Conservation (phyloP, 441 rosid genomes). For the Cnidoscolus chayamansa region DNA sequence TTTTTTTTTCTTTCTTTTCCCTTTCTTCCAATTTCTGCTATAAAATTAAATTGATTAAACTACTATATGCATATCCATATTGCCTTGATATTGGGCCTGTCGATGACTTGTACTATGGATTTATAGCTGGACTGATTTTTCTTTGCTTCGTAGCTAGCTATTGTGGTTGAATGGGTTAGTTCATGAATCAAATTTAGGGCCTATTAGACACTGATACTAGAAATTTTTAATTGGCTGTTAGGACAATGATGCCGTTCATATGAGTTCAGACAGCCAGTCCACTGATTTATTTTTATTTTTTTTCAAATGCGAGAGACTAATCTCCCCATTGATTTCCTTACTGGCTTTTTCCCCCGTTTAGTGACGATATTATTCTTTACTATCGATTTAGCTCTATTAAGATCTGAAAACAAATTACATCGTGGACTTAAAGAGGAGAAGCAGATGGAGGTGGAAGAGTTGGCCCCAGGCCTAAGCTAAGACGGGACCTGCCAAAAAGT, state of each 20-base stretch:
- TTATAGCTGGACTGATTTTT: background rate
- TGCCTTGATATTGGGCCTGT: background rate
- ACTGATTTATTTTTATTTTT: background rate
- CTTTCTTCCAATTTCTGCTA: slow-evolving; percentile 1
- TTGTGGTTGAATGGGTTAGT: no score
- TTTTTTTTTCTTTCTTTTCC: no score
- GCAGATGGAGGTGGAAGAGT: slow-evolving; percentile 46
- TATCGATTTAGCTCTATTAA: no score
- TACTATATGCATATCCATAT: background rate
- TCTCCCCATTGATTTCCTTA: background rate
- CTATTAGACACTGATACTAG: background rate
- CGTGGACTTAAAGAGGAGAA: slow-evolving; percentile 45
- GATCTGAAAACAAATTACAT: slow-evolving; percentile 32
- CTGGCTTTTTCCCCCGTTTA: background rate
- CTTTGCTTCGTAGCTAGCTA: no score
- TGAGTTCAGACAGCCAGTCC: background rate
- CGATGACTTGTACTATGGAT: background rate
- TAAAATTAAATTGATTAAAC: no score
- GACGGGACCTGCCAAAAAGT: slow-evolving; percentile 53
- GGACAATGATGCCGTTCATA: background rate
- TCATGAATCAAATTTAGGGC: no score
- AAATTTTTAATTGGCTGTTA: background rate
- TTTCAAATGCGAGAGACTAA: background rate
- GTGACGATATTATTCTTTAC: background rate
- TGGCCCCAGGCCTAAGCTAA: slow-evolving; percentile 36